A percentile compares a stretch with the other conserved stretches of the same genome.
Conservation (phyloP, 176 grass and related monocot genomes). For the Saccharum spontaneum region DNA sequence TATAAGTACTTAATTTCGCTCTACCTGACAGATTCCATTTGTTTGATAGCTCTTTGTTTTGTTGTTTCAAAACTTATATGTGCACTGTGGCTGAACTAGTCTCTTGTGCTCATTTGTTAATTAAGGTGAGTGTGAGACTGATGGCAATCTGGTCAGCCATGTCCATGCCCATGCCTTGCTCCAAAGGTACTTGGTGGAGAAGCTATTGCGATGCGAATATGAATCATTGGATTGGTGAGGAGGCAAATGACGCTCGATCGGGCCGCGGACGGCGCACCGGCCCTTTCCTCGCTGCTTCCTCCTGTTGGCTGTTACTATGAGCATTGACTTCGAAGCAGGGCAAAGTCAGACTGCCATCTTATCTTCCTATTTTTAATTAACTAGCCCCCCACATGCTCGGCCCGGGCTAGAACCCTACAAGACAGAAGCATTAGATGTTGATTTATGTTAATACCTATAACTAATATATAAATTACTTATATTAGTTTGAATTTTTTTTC, state of each 20-base stretch:
- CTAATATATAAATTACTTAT: no score
- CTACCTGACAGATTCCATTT: no score
- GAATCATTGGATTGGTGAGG: not conserved
- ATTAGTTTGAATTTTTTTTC: no score
- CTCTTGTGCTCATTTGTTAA: not conserved
- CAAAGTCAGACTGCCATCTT: not conserved
- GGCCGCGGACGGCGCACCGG: not conserved
- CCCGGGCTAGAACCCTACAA: no score
- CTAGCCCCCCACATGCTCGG: no score
- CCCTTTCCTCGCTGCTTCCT: not conserved
- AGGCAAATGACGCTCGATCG: not conserved
- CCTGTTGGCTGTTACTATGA: not conserved
- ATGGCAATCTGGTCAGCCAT: not conserved
- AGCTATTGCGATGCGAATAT: not conserved
- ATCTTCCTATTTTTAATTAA: no score
- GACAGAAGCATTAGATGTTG: no score
- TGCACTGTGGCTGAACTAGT: not conserved
- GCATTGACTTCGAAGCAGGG: not conserved
- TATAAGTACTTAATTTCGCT: no score
- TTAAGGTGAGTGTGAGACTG: not conserved
- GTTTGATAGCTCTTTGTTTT: no score
- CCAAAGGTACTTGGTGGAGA: slow-evolving; percentile 19
- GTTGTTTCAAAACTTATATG: no score
- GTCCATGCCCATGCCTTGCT: not conserved
- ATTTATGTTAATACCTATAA: no score